Conservation (phyloP, 768 basidiomycete species). For the Pleurotus giganteus region DNA sequence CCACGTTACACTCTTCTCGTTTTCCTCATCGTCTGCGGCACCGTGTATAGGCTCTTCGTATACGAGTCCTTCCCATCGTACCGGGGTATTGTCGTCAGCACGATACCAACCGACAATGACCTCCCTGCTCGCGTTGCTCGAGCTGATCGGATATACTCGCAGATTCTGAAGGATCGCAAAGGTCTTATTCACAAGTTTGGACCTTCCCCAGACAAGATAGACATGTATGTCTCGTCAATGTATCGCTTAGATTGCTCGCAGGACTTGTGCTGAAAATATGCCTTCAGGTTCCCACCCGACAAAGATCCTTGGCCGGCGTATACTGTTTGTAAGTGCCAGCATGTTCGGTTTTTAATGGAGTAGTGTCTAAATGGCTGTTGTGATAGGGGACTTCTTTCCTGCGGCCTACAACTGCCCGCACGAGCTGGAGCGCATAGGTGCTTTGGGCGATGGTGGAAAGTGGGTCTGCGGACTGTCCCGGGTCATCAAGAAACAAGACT, state of each 20-base stretch:
- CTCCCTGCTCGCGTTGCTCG: constrained; percentile 39
- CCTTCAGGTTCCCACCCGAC: constrained; percentile 47
- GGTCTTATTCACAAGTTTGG: constrained; percentile 54
- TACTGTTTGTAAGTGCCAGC: constrained; percentile 50
- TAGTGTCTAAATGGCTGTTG: background rate
- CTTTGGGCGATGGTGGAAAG: constrained; percentile 67
- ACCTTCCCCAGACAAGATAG: constrained; percentile 44
- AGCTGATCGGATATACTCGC: constrained; percentile 45
- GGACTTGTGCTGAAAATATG: constrained; percentile 3
- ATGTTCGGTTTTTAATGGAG: too few species aligned
- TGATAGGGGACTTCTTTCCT: constrained; percentile 54
- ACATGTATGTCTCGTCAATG: constrained; percentile 32
- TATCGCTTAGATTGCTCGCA: background rate
- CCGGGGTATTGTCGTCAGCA: constrained; percentile 17
- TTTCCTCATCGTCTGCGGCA: constrained; percentile 36
- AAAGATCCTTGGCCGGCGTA: constrained; percentile 55
- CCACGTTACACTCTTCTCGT: constrained; percentile 51
- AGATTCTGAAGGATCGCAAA: constrained; percentile 36
- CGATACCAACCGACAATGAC: constrained; percentile 23
- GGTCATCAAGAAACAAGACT: constrained; percentile 49
- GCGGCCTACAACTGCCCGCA: constrained; percentile 52
- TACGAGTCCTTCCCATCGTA: constrained; percentile 22
- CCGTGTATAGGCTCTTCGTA: constrained; percentile 46
- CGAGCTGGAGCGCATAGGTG: constrained; percentile 44
- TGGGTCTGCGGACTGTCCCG: constrained; percentile 66